Evolutionary conservation across 495 filamentous ascomycete species (phyloP).

Genomic region (Aspergillus wentii): DNA sequence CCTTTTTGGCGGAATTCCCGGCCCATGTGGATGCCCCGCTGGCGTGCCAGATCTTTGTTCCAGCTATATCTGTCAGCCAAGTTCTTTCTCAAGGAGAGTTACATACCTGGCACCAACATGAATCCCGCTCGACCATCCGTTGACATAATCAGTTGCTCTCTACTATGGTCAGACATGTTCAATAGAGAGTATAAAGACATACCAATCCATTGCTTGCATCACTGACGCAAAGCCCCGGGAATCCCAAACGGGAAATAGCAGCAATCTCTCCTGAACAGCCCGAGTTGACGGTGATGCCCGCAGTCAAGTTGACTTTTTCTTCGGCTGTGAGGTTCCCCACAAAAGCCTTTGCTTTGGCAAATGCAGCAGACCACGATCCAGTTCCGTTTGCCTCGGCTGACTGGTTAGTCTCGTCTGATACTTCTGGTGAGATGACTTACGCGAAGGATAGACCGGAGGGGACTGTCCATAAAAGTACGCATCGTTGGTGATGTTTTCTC

Average conservation of each 20-base stretch:
- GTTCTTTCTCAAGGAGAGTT: background rate
- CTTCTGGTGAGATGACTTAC: constrained; percentile 15
- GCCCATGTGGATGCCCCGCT: constrained; percentile 49
- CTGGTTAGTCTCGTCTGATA: background rate
- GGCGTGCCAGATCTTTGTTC: constrained; percentile 48
- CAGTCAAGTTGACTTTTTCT: constrained; percentile 54
- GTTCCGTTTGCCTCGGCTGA: constrained; percentile 39
- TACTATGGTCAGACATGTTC: background rate
- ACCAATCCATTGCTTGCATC: constrained; percentile 60
- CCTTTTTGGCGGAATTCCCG: constrained; percentile 54
- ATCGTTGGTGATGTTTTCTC: constrained; percentile 18
- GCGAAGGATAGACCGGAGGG: constrained; percentile 48
- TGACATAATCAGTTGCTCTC: constrained; percentile 56
- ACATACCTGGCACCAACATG: constrained; percentile 45
- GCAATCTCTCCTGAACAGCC: constrained; percentile 58
- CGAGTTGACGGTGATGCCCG: constrained; percentile 44
- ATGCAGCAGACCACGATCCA: constrained; percentile 48
- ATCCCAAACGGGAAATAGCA: constrained; percentile 47
- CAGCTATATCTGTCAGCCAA: constrained; percentile 35
- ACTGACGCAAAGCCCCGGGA: constrained; percentile 57
- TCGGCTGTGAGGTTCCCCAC: constrained; percentile 54
- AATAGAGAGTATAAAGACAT: background rate
- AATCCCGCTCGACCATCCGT: constrained; percentile 48
- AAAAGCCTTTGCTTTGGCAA: constrained; percentile 44
- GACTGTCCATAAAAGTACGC: constrained; percentile 51